Conservation (phyloP, 305 asterid genomes). For the Rubia peregrina region DNA sequence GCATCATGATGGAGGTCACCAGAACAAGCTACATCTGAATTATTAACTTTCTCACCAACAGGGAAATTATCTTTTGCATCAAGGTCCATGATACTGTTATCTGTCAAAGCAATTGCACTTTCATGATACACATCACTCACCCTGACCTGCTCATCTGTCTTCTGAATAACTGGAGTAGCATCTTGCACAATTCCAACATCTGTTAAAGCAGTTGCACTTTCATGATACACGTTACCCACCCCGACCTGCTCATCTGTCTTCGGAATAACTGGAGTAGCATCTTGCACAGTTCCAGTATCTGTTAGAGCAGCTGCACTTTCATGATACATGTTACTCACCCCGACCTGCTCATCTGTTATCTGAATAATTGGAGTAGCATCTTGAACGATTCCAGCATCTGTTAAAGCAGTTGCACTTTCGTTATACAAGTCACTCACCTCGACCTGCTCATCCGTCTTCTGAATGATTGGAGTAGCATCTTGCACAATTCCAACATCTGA, state of each 20-base stretch:
- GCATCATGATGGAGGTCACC: constrained; percentile 25
- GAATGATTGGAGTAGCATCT: constrained; percentile 27
- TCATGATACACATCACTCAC: constrained; percentile 25
- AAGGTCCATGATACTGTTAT: constrained; percentile 24
- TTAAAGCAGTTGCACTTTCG: constrained; percentile 27
- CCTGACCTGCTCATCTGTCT: constrained; percentile 31
- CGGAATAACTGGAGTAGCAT: constrained; percentile 26
- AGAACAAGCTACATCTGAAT: constrained; percentile 27
- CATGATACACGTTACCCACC: constrained; percentile 25
- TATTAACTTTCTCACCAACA: constrained; percentile 24
- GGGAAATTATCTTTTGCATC: constrained; percentile 18
- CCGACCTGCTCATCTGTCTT: constrained; percentile 34
- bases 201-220: constrained; percentile 26
- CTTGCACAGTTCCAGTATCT: constrained; percentile 27
- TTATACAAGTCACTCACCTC: constrained; percentile 25
- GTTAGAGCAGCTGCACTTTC: constrained; percentile 28
- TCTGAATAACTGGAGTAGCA: constrained; percentile 25
- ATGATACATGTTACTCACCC: constrained; percentile 24
- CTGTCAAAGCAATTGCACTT: constrained; percentile 27
- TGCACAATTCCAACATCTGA: constrained; percentile 27
- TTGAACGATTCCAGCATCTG: constrained; percentile 25
- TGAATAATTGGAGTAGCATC: constrained; percentile 26
- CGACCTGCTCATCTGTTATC: constrained; percentile 32
- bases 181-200: constrained; percentile 27
- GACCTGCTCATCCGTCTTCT: constrained; percentile 32